A percentile compares a stretch with the other conserved stretches of the same genome.
Conservation (phyloP, 305 asterid species). For the Fraxinus dipetala region DNA sequence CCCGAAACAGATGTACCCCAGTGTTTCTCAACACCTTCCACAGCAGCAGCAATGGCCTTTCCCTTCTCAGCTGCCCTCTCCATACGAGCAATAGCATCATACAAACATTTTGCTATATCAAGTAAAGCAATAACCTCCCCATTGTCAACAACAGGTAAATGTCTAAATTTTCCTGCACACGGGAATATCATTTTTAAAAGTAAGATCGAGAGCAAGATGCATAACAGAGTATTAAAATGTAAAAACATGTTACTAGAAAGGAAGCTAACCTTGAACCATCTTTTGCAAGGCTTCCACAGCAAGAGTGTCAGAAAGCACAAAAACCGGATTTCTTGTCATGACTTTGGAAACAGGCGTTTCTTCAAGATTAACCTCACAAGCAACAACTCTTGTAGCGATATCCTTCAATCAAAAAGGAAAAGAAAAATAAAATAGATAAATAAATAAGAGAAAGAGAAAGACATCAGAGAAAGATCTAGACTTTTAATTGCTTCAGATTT, state of each 20-base stretch:
- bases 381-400: constrained; percentile 81
- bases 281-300: constrained; percentile 98
- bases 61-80: constrained; percentile 99
- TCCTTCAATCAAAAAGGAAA: constrained; percentile 45
- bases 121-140: constrained; percentile 96
- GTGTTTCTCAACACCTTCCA: constrained; percentile 96
- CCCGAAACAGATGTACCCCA: constrained; percentile 94
- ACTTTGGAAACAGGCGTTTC: constrained; percentile 87
- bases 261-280: constrained; percentile 84
- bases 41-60: constrained; percentile 97
- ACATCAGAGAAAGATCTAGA: not conserved
- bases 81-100: constrained; percentile 95
- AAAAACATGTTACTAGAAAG: not conserved
- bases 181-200: constrained; percentile 9
- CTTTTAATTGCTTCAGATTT: not conserved
- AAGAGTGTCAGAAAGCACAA: constrained; percentile 92
- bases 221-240: not conserved
- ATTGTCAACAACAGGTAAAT: constrained; percentile 86
- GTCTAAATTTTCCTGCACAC: constrained; percentile 85
- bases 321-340: constrained; percentile 92
- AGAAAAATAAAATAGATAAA: not conserved
- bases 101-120: constrained; percentile 90
- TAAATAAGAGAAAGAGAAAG: not conserved
- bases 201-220: constrained; percentile 10
- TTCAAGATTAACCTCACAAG: constrained; percentile 66